Conservation (phyloP, 2,329 filamentous ascomycete genomes). For the Rutstroemia sp. region DNA sequence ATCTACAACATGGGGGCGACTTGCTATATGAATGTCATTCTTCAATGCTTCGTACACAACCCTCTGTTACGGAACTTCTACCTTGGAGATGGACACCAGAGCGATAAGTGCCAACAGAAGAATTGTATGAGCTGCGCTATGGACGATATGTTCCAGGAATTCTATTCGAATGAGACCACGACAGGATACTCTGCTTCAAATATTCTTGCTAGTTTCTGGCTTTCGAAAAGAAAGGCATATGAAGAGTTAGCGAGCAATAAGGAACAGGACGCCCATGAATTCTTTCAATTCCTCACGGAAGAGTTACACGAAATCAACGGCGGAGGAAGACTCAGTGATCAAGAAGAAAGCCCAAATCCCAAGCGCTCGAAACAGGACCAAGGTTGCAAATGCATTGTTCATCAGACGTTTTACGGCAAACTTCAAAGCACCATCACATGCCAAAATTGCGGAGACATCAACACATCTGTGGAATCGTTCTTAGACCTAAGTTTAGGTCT, state of each 20-base stretch:
- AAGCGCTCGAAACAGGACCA: slow-evolving; percentile 25
- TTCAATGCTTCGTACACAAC: slow-evolving; percentile 91
- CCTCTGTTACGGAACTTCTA: slow-evolving; percentile 88
- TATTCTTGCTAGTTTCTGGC: slow-evolving; percentile 85
- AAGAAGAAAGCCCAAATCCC: slow-evolving; percentile 17
- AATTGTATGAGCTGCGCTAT: slow-evolving; percentile 64
- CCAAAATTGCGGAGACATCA: slow-evolving; percentile 76
- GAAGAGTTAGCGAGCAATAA: slow-evolving; percentile 80
- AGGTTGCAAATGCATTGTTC: slow-evolving; percentile 78
- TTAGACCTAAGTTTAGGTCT: slow-evolving; percentile 84
- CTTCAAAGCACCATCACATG: slow-evolving; percentile 87
- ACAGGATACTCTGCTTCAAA: slow-evolving; percentile 88
- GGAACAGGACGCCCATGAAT: slow-evolving; percentile 95
- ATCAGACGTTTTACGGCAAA: slow-evolving; percentile 91
- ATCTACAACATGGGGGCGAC: slow-evolving; percentile 98
- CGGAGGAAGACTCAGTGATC: slow-evolving; percentile 37
- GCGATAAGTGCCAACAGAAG: slow-evolving; percentile 57
- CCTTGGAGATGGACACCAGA: slow-evolving; percentile 80
- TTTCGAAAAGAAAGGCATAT: slow-evolving; percentile 65
- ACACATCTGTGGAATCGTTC: slow-evolving; percentile 79
- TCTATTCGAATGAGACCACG: slow-evolving; percentile 66
- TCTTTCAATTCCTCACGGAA: slow-evolving; percentile 91
- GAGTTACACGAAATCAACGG: slow-evolving; percentile 77
- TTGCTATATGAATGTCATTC: slow-evolving; percentile 94
- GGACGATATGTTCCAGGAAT: slow-evolving; percentile 68